Base-by-base conservation (phyloP, 257 asterid genomes). In the Fraxinus anomala region DNA sequence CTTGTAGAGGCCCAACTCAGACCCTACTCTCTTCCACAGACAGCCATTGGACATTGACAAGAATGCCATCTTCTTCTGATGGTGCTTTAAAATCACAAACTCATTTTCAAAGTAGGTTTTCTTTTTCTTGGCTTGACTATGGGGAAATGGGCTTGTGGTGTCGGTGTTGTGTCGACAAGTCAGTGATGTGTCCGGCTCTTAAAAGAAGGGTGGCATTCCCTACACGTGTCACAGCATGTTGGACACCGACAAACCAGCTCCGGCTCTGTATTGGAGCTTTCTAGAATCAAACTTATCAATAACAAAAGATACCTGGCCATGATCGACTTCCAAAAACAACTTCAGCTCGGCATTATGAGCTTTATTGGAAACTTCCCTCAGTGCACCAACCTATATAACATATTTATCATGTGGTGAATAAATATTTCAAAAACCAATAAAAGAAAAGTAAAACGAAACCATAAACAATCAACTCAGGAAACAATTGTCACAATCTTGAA, bases 301-400 rank as follows among this genome's bases (percentile, higher is more conserved):
- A 68, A 26, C 47, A 76, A 68, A 72, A 76, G 54, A 65, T 88
- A 96, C 99, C 97, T 16, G 83, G 74, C 95, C 99, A 84, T 23
- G 59, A 71, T 88, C 88, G 70, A 90, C 90, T 93, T 96, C 98
- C 90, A 96, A 80, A 83, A 93, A 92, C 81, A 96, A 83, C 83
- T 93, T 93, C 72, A 96, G 87, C 51, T 96, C 97, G 3, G 99
- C 97, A 83, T 89, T 89, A 80, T 91, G 86, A 42, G 86, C 89
- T 85, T 92, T 93, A 78, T 86, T 93, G 56, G 95, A 93, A 67
- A 83, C 92, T 81, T 96, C 99, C 83, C 97, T 92, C 84, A 93
- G 78, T 83, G 92, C 88, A 73, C 98, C 97, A 81, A 93, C 99
- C 99, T 96, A 89, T 84, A 86, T 3, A 42, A 28, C n/a, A 82